Conservation (phyloP, 768 basidiomycete genomes). For the Hemileccinum impolitum region DNA sequence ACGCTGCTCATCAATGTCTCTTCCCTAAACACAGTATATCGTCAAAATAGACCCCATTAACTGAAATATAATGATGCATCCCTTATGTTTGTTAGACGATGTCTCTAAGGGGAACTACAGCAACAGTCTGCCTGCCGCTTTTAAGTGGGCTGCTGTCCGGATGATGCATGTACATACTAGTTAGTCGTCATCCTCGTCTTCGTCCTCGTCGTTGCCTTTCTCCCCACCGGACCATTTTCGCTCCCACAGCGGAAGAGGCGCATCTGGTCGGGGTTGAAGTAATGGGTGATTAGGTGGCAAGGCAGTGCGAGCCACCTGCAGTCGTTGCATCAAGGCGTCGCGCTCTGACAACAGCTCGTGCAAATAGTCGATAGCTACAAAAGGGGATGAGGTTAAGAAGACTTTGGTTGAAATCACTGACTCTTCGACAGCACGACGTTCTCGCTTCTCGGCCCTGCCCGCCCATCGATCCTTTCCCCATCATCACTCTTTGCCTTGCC, state of each 20-base stretch:
- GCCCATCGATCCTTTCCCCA: slow-evolving; percentile 69
- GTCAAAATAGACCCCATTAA: slow-evolving; percentile 20
- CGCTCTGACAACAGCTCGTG: slow-evolving; percentile 62
- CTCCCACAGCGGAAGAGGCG: slow-evolving; percentile 62
- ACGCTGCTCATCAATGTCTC: not conserved
- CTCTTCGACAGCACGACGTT: slow-evolving; percentile 87
- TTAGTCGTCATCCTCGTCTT: slow-evolving; percentile 46
- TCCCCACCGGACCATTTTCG: slow-evolving; percentile 80
- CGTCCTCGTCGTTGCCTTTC: slow-evolving; percentile 44
- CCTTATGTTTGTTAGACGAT: slow-evolving; percentile 4
- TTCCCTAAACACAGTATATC: slow-evolving; percentile 6
- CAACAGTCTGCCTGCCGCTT: not conserved
- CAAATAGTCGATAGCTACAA: slow-evolving; percentile 82
- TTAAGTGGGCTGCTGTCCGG: not conserved
- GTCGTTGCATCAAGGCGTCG: slow-evolving; percentile 50
- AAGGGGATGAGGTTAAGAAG: not conserved
- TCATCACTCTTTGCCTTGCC: slow-evolving; percentile 43
- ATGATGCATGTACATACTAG: not conserved
- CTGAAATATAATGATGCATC: slow-evolving; percentile 25
- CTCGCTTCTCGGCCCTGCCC: slow-evolving; percentile 88
- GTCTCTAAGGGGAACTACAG: not conserved
- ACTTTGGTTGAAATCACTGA: slow-evolving; percentile 35
- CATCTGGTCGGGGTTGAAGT: slow-evolving; percentile 30
- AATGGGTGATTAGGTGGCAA: slow-evolving; percentile 64
- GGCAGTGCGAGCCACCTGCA: slow-evolving; percentile 53